Percentiles rank a stretch among this genome's conserved stretches.
Evolutionary conservation across 441 rosid genomes (phyloP).

Genomic region (Gossypium gossypioides): DNA sequence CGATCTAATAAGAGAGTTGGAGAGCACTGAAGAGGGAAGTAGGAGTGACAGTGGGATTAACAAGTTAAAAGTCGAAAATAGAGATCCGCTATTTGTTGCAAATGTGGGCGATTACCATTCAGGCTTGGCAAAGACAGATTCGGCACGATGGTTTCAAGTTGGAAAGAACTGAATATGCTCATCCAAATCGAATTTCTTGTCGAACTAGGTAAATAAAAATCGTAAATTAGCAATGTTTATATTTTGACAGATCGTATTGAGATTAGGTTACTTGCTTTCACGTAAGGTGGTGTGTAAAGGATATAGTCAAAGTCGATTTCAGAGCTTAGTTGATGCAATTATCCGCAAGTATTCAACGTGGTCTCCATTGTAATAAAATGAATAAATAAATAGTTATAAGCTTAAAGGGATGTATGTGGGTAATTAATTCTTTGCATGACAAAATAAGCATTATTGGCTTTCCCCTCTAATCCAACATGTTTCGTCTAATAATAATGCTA

Average conservation of each 20-base stretch:
- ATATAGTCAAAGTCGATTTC: no score
- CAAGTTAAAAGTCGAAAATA: slow-evolving; percentile 36
- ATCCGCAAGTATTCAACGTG: no score
- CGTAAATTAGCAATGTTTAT: slow-evolving; percentile 3
- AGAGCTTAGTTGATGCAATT: no score
- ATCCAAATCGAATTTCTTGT: not conserved
- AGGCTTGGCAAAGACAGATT: slow-evolving; percentile 52
- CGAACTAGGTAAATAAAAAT: slow-evolving; percentile 6
- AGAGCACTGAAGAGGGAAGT: slow-evolving; percentile 50
- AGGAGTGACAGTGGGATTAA: slow-evolving; percentile 17
- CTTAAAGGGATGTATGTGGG: not conserved
- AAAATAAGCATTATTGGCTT: not conserved
- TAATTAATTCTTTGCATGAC: not conserved
- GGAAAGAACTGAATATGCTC: slow-evolving; percentile 28
- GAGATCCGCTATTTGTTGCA: slow-evolving; percentile 91
- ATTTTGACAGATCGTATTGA: not conserved
- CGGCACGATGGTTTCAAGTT: slow-evolving; percentile 50
- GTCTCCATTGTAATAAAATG: no score
- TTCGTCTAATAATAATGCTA: no score
- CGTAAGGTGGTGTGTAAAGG: no score
- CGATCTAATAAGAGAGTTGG: slow-evolving; percentile 61
- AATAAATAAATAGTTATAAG: not conserved
- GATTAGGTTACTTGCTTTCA: not conserved
- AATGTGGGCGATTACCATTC: slow-evolving; percentile 83
- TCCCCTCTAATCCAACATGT: no score